phyloP scores from a whole-genome alignment of 2,329 filamentous ascomycete genomes.

The Cladosporium colombiae region DNA sequence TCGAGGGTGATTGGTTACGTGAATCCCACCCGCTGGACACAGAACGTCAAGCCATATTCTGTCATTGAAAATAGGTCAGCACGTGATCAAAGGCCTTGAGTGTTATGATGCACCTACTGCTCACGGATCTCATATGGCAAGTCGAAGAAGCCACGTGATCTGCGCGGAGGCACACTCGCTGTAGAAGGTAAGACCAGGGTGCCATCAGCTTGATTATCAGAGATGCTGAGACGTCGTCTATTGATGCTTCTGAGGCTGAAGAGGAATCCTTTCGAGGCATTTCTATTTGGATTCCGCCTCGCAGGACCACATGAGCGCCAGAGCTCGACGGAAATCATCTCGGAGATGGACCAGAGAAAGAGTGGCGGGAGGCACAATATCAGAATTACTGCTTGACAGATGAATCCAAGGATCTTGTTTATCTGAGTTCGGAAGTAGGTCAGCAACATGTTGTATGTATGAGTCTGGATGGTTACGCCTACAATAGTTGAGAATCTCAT shows the following conservation, averaged over 20 bases:
- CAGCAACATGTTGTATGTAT: not conserved
- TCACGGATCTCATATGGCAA: conserved; percentile 4
- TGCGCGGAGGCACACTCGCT: not conserved
- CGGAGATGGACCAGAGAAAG: not conserved
- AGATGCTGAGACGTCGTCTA: not conserved
- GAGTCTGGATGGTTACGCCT: not conserved
- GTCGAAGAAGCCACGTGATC: not conserved
- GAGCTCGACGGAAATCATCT: not conserved
- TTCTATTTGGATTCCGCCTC: not conserved
- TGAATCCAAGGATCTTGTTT: not conserved
- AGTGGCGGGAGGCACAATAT: not conserved
- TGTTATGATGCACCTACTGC: not conserved
- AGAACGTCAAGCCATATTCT: conserved; percentile 6
- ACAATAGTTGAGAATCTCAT: not conserved
- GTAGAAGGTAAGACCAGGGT: not conserved
- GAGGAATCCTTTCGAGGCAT: not conserved
- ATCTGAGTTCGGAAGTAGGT: not conserved
- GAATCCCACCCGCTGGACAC: not conserved
- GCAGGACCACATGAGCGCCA: conserved; percentile 1
- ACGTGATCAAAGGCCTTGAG: not conserved
- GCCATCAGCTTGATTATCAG: not conserved
- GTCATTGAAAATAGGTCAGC: not conserved
- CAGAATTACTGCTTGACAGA: not conserved
- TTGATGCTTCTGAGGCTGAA: not conserved
- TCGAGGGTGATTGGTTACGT: not conserved